Base-by-base conservation (phyloP, 192 early-diverging fungal genomes). In the Podila verticillata region DNA sequence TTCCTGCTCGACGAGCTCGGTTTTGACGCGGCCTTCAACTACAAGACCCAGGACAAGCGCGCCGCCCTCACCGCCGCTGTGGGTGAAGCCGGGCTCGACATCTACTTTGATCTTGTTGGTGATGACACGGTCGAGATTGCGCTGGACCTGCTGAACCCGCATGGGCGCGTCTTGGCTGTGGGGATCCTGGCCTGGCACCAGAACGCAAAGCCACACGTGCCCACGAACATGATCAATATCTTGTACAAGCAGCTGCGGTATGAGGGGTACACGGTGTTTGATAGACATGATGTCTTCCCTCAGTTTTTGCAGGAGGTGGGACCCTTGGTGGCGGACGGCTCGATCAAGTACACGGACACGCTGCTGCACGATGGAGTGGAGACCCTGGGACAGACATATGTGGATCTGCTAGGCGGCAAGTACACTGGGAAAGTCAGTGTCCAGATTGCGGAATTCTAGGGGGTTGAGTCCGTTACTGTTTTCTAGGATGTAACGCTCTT, bases 101-200 rank as follows among this genome's bases (percentile, higher is more conserved):
- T 96, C 19, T 96, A 96, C 80, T 96, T 91, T 84, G 94, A 96
- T 61, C 91, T 94, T 31, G 94, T 96, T 22, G 95, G 93, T 3
- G 68, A 61, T 34, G 47, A 61, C n/a, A 61, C 57, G 20, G 22
- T 51, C 31, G 58, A 70, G 5, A 61, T 61, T 36, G 59, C 35
- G 36, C 28, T 70, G 4, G 68, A 70, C n/a, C 12, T 61, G 7
- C 31, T 61, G 32, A 70, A 70, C 47, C 58, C 59, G 6, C 26
- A 49, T 4, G 68, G 68, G 13, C 68, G 59, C 1, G 22, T 70
- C 22, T 15, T 70, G 29, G 59, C 68, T 5, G 47, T 70, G n/a
- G 68, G 68, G 0, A 70, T 51, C 48, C 15, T 70, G 5, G 57
- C 59, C 12, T 28, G 10, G 15, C 59, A 61, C 29, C 44, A 70